Evolutionary conservation across 352 stramenopile species (phyloP), one percentile per base, ranked within the genome.

Genomic region (Phytophthora melonis): DNA sequence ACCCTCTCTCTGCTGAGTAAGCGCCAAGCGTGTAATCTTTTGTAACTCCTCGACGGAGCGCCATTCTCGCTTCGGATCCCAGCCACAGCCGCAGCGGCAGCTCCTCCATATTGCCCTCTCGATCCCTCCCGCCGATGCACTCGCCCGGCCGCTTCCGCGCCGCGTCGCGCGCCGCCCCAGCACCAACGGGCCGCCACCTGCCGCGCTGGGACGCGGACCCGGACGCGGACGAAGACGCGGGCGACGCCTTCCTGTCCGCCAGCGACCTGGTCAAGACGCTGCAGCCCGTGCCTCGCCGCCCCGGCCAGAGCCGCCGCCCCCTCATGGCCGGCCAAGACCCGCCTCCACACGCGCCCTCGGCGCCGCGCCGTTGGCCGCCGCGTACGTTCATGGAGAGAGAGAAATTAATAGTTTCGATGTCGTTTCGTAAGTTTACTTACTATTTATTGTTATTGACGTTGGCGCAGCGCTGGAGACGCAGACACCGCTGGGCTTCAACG

Each of bases 251-350:
- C 61, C 60, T 81, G 57, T 80, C 77, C 3, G 75, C 74, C 2
- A 80, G 58, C 50, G 67, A 84, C 25, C 55, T 80, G 41, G 70
- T 78, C 41, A 79, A 74, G 57, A 74, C 67, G 43, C 65, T 82
- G 57, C 74, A 82, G 58, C 74, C 74, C 19, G 55, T 75, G 52
- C 66, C 71, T 14, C 66, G 34, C 34, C 34, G 34, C 34, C 34
- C 34, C 34, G 9, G 43, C 13, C 57, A 52, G 21, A 65, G 30
- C 14, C 66, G 58, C 21, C 72, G 49, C 63, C 32, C 41, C 63
- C 32, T 27, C 53, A 63, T 68, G 30, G 27, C n/a, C 23, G 47
- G 30, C 19, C 58, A 69, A 23, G 60, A 68, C 21, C 69, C 57
- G 3, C 30, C 54, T 3, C 56, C 61, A 18, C 34, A 11, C 34